These are phyloP conservation scores for Dentipellis sp. DNA, from an alignment of 768 basidiomycete genomes.

Conservation along the genomic window DNA sequence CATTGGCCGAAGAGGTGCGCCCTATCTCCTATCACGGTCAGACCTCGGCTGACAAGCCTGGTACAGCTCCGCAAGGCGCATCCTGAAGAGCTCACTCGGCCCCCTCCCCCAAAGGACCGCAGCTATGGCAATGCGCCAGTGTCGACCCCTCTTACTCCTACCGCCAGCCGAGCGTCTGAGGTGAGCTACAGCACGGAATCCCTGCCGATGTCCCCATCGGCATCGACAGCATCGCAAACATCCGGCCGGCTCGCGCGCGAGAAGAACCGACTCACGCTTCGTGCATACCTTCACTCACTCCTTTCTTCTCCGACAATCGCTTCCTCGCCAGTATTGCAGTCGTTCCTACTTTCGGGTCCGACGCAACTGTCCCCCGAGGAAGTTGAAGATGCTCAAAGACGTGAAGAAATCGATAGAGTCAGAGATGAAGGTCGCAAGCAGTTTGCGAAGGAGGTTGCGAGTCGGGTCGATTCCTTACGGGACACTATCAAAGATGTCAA, in stretches of 20 bases:
- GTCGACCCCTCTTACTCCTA: constrained; percentile 21
- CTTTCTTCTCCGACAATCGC: constrained; percentile 65
- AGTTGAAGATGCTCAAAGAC: constrained; percentile 59
- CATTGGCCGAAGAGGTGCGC: constrained; percentile 72
- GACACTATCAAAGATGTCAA: constrained; percentile 82
- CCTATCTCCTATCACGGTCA: neutral
- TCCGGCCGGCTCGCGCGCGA: constrained; percentile 63
- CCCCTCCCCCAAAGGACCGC: constrained; percentile 86
- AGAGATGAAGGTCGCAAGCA: constrained; percentile 81
- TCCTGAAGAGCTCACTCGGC: constrained; percentile 70
- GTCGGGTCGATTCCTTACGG: constrained; percentile 77
- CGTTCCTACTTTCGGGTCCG: constrained; percentile 76
- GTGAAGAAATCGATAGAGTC: constrained; percentile 84
- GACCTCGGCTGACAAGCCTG: constrained; percentile 7
- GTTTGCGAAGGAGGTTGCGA: constrained; percentile 83
- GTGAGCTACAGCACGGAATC: constrained; percentile 17
- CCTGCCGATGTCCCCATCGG: constrained; percentile 11
- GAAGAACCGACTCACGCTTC: constrained; percentile 90
- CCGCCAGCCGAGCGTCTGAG: neutral
- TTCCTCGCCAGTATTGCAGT: constrained; percentile 76
- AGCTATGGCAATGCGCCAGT: constrained; percentile 49
- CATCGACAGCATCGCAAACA: constrained; percentile 1
- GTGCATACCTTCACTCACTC: constrained; percentile 83
- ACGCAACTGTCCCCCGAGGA: constrained; percentile 64
- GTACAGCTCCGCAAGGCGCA: constrained; percentile 77